Base-by-base conservation (phyloP, 306 rosid species). In the Inga leiocalycina region DNA sequence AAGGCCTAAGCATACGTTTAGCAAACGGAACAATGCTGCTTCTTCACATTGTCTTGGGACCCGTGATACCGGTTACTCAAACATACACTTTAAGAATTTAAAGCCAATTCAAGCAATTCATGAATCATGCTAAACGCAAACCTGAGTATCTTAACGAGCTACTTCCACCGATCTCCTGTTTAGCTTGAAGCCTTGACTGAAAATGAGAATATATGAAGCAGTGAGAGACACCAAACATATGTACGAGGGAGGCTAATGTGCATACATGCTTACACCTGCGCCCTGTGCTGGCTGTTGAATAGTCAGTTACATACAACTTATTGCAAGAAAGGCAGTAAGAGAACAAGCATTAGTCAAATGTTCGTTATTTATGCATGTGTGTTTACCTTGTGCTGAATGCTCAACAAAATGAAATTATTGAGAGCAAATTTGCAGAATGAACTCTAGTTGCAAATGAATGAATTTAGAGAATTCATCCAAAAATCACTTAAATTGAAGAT, bases 161-260 rank as follows among this genome's bases (percentile, higher is more conserved):
- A 81, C 84, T 91, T 83, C 92, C 90, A 44, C 98, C 97, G 72
- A 93, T 93, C 88, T 90, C 98, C 80, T 93, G 98, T 88, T 90
- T 93, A 32, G 98, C 98, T 89, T 93, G 98, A 89, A 93, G 88
- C 84, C 98, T 93, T 69, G 98, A 93, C 98, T 93, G 98, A 79
- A 87, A 46, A 57, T n/a, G 77, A 81, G 46, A 45, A 79, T 61
- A 77, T n/a, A 77, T 15, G 81, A 56, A 52, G 84, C 74, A 77
- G 15, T 22, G 49, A 56, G 79, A 79, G 15, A 54, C 69, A 57
- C 59, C 73, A 76, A 20, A 76, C 49, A 70, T 41, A 70, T 41
- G 71, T 54, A 10, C 68, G 41, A 37, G 34, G 65, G 69, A 37
- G 74, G 45, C 14, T 45, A 39, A 51, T 51, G 78, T 44, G 66